These are phyloP conservation scores for Albugo laibachii DNA, from an alignment of 352 stramenopile genomes.

Conservation along the genomic window DNA sequence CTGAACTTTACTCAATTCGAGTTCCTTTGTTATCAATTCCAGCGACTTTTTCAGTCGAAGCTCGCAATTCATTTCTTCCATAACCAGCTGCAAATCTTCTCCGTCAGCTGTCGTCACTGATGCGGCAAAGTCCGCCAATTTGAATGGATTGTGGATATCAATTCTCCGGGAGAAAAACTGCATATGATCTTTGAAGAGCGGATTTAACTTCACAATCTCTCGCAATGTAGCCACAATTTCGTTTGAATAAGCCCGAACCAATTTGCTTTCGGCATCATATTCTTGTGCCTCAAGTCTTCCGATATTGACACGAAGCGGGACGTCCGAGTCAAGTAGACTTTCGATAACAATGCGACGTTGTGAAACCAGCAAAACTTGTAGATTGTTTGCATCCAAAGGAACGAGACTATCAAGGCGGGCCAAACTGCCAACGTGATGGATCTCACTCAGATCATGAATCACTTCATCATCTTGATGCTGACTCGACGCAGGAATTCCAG, in stretches of 20 bases:
- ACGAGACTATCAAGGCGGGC: constrained; percentile 89
- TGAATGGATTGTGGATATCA: constrained; percentile 93
- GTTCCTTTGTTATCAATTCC: constrained; percentile 93
- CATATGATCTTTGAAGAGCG: constrained; percentile 95
- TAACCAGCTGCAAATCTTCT: constrained; percentile 83
- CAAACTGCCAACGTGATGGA: constrained; percentile 91
- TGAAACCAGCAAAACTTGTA: constrained; percentile 77
- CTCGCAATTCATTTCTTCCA: constrained; percentile 93
- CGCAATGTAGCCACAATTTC: constrained; percentile 94
- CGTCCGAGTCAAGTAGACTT: constrained; percentile 35
- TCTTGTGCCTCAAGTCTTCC: constrained; percentile 46
- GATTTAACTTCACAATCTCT: constrained; percentile 94
- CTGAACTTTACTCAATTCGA: constrained; percentile 91
- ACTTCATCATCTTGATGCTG: constrained; percentile 49
- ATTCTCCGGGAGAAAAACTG: constrained; percentile 91
- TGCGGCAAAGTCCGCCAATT: constrained; percentile 95
- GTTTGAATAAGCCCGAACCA: constrained; percentile 92
- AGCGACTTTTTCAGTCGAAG: constrained; percentile 89
- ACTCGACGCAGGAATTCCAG: constrained; percentile 7
- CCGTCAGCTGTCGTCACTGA: constrained; percentile 87
- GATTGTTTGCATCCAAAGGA: constrained; percentile 45
- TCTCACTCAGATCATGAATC: constrained; percentile 82
- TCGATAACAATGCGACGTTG: constrained; percentile 75
- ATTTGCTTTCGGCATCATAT: constrained; percentile 61
- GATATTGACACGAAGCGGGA: constrained; percentile 43